phyloP scores from a whole-genome alignment of 208 protist genomes.

The Wallacemonas sp. region DNA sequence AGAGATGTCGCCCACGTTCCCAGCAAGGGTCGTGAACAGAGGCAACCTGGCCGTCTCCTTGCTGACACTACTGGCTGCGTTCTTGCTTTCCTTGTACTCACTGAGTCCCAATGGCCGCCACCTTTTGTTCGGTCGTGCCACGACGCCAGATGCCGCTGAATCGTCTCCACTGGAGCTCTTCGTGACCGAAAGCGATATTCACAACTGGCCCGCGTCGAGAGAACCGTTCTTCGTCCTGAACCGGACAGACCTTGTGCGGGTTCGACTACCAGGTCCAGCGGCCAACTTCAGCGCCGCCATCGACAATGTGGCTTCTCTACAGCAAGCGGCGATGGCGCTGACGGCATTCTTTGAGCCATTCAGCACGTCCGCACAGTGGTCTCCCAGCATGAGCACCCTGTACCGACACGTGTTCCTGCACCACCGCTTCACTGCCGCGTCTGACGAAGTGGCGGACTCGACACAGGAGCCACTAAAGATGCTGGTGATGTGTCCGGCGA shows the following conservation, averaged over 20 bases:
- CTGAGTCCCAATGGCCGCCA: constrained; percentile 17
- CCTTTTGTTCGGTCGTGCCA: constrained; percentile 18
- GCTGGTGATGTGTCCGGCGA: background rate
- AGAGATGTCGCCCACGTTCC: no score
- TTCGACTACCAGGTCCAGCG: background rate
- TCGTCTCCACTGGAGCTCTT: constrained; percentile 1
- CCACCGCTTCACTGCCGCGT: background rate
- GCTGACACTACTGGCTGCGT: constrained; percentile 12
- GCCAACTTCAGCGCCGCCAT: constrained; percentile 3
- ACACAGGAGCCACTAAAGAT: background rate
- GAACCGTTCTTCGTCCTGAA: constrained; percentile 8
- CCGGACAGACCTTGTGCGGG: background rate
- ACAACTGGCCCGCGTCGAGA: background rate
- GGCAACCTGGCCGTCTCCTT: constrained; percentile 25
- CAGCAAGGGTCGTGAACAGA: constrained; percentile 17
- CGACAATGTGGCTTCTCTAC: background rate
- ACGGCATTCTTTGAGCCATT: background rate
- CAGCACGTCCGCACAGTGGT: background rate
- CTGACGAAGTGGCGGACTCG: background rate
- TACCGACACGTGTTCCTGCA: constrained; percentile 6
- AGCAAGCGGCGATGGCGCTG: background rate
- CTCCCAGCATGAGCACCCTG: background rate
- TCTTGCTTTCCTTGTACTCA: constrained; percentile 14
- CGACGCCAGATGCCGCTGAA: constrained; percentile 8
- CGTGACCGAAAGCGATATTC: background rate